Conservation (phyloP, 2,329 filamentous ascomycete genomes). For the Aspergillus vadensis region DNA sequence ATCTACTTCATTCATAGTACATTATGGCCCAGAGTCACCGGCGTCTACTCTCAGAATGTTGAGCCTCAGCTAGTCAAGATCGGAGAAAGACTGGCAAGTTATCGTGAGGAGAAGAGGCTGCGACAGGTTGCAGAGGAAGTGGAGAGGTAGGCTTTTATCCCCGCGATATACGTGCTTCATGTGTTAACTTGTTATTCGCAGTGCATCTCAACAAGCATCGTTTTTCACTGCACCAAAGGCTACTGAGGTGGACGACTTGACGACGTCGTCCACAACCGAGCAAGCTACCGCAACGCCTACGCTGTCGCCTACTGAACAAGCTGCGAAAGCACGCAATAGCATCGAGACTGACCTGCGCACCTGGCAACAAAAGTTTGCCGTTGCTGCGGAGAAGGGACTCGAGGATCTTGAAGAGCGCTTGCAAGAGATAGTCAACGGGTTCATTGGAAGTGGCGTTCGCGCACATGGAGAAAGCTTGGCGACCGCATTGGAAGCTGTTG, state of each 20-base stretch:
- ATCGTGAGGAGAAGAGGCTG: slow-evolving; percentile 62
- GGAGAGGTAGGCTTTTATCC: slow-evolving; percentile 44
- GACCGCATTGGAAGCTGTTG: slow-evolving; percentile 66
- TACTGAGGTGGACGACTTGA: slow-evolving; percentile 22
- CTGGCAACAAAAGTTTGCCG: slow-evolving; percentile 88
- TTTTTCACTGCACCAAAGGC: slow-evolving; percentile 24
- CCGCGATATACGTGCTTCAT: neutral
- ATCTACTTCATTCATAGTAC: slow-evolving; percentile 72
- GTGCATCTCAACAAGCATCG: slow-evolving; percentile 25
- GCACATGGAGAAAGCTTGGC: slow-evolving; percentile 55
- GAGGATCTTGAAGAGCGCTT: slow-evolving; percentile 66
- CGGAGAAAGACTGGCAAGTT: slow-evolving; percentile 76
- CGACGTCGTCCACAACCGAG: slow-evolving; percentile 30
- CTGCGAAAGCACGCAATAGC: slow-evolving; percentile 56
- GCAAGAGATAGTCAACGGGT: slow-evolving; percentile 69
- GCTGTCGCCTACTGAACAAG: slow-evolving; percentile 49
- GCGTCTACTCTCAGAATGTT: slow-evolving; percentile 86
- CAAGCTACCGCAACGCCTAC: slow-evolving; percentile 28
- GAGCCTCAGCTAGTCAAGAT: slow-evolving; percentile 94
- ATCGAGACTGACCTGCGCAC: slow-evolving; percentile 76
- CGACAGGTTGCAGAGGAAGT: slow-evolving; percentile 60
- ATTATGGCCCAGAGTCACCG: slow-evolving; percentile 77
- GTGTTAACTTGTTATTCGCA: neutral
- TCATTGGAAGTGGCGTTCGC: slow-evolving; percentile 66
- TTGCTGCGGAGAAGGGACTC: slow-evolving; percentile 81